Evolutionary conservation across 2,329 filamentous ascomycete species (phyloP).

Genomic region (Trichoderma aggressivum): DNA sequence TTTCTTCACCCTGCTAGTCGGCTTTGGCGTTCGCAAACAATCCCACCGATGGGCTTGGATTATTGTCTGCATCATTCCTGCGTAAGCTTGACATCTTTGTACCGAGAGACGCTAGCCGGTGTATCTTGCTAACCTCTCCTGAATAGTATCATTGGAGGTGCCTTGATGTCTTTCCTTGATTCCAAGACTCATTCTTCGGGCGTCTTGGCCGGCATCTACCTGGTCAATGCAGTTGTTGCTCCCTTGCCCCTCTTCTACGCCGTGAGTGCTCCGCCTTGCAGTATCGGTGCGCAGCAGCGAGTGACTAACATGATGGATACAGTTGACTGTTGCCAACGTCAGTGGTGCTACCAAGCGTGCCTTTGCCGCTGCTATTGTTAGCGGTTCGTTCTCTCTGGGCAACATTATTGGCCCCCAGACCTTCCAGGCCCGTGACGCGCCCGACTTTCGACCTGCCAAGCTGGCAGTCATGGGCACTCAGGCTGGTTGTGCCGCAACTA

Average conservation of each 20-base stretch:
- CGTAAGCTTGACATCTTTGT: slow-evolving; percentile 29
- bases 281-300: background rate
- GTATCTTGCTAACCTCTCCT: background rate
- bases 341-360: slow-evolving; percentile 52
- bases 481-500: slow-evolving; percentile 40
- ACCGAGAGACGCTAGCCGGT: too few species aligned
- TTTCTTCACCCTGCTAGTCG: slow-evolving; percentile 47
- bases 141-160: slow-evolving; percentile 44
- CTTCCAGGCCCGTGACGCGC: slow-evolving; percentile 50
- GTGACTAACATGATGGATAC: background rate
- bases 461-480: slow-evolving; percentile 53
- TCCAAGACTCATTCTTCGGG: slow-evolving; percentile 44
- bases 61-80: slow-evolving; percentile 46
- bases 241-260: slow-evolving; percentile 46
- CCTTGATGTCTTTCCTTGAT: slow-evolving; percentile 50
- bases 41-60: slow-evolving; percentile 52
- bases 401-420: slow-evolving; percentile 58
- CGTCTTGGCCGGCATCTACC: slow-evolving; percentile 47
- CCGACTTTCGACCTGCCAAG: slow-evolving; percentile 52
- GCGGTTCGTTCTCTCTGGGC: slow-evolving; percentile 49
- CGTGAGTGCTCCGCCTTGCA: slow-evolving; percentile 28
- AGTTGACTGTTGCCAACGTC: slow-evolving; percentile 50
- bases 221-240: slow-evolving; percentile 49
- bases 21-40: slow-evolving; percentile 44
- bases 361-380: slow-evolving; percentile 47